Conservation (phyloP, 306 rosid species). For the Vachellia collinsii region DNA sequence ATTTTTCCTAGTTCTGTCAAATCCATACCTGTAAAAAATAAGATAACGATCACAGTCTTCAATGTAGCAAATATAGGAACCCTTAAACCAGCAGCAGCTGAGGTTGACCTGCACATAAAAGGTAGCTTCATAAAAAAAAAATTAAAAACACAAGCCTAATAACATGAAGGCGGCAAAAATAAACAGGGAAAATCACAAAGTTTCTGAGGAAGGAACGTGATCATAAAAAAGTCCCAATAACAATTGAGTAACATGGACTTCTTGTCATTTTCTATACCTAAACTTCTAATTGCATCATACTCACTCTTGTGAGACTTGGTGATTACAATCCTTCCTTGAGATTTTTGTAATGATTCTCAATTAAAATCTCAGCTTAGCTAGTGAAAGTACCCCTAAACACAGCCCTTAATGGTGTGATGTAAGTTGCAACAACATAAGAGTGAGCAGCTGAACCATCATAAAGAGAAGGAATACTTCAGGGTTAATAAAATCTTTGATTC, state of each 20-base stretch:
- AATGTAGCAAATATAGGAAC: constrained; percentile 43
- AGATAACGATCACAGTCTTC: constrained; percentile 49
- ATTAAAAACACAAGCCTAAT: neutral
- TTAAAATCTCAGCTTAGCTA: neutral
- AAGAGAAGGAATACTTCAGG: neutral
- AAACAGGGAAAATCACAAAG: no score
- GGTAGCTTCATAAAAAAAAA: constrained; percentile 30
- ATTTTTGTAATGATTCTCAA: no score
- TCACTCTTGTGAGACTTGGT: no score
- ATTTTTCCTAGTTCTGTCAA: neutral
- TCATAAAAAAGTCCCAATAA: no score
- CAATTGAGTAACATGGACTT: no score
- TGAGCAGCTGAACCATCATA: neutral
- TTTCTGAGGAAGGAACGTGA: no score
- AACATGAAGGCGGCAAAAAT: neutral
- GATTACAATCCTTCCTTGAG: no score
- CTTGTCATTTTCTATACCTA: no score
- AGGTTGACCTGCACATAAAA: constrained; percentile 68
- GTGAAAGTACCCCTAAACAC: neutral
- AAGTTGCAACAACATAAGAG: neutral
- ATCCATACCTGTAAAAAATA: constrained; percentile 55
- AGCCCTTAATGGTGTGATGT: neutral
- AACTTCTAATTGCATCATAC: no score
- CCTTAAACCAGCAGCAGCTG: constrained; percentile 52
- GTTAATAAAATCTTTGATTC: no score